Conservation (phyloP, 73 alveolate genomes). For the Tetrahymena malaccensis region DNA sequence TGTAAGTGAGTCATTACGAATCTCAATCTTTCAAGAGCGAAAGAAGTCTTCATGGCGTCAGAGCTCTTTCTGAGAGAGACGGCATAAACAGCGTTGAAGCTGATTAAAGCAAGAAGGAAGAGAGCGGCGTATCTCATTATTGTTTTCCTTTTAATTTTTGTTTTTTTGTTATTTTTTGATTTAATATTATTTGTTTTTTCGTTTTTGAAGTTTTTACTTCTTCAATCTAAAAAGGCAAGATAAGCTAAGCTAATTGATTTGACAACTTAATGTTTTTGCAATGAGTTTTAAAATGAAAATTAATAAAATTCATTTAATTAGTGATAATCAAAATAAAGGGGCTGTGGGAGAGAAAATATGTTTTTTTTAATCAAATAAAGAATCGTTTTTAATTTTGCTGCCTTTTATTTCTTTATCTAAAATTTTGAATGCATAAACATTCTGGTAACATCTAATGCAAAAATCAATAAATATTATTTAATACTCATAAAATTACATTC, state of each 20-base stretch:
- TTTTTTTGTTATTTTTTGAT: neutral
- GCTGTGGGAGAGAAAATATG: neutral
- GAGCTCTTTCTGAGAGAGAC: neutral
- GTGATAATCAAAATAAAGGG: neutral
- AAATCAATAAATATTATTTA: neutral
- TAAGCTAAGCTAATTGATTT: neutral
- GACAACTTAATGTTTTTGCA: neutral
- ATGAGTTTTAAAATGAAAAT: neutral
- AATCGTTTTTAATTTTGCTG: neutral
- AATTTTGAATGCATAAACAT: neutral
- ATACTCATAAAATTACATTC: neutral
- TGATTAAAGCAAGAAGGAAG: neutral
- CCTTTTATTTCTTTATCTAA: neutral
- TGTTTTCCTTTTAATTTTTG: neutral
- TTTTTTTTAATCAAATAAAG: neutral
- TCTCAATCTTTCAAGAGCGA: neutral
- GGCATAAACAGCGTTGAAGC: neutral
- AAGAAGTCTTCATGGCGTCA: neutral
- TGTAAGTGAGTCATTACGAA: neutral
- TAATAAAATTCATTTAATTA: neutral
- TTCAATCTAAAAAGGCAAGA: neutral
- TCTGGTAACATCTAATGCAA: neutral
- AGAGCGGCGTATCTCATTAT: neutral
- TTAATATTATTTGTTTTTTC: neutral
- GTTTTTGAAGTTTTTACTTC: neutral